phyloP scores from a whole-genome alignment of 345 rosid genomes.

The Populus pruinosa region DNA sequence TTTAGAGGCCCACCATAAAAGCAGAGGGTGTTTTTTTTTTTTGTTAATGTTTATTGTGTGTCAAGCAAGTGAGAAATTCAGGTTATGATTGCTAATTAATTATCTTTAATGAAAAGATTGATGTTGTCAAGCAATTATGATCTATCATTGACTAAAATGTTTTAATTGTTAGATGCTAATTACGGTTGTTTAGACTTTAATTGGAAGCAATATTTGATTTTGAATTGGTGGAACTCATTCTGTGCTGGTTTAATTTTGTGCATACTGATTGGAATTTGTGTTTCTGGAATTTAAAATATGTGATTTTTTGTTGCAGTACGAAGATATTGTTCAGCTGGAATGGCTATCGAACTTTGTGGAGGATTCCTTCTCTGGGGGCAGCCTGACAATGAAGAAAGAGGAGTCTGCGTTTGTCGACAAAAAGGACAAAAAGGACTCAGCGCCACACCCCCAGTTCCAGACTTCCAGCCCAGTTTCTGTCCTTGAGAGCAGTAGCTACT shows the following conservation, averaged over 20 bases:
- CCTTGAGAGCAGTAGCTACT: constrained; percentile 86
- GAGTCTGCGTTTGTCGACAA: constrained; percentile 29
- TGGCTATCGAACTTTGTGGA: constrained; percentile 70
- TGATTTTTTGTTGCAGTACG: constrained; percentile 52
- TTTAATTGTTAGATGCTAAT: neutral
- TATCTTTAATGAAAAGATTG: neutral
- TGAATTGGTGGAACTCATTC: neutral
- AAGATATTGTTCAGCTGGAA: constrained; percentile 85
- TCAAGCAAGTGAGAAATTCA: neutral
- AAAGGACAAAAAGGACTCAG: constrained; percentile 37
- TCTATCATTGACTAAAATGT: neutral
- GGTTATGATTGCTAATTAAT: neutral
- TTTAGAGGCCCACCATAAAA: neutral
- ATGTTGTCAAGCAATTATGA: neutral
- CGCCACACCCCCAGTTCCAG: constrained; percentile 53
- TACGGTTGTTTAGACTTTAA: neutral
- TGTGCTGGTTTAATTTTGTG: neutral
- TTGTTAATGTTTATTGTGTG: neutral
- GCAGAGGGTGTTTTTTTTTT: neutral
- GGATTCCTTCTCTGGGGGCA: constrained; percentile 76
- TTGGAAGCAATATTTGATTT: neutral
- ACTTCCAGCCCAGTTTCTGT: constrained; percentile 86
- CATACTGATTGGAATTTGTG: neutral
- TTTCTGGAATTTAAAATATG: neutral
- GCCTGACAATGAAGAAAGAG: constrained; percentile 54